These are phyloP conservation scores for Beta corolliflora DNA, from an alignment of 179 eudicot genomes.

Conservation along the genomic window DNA sequence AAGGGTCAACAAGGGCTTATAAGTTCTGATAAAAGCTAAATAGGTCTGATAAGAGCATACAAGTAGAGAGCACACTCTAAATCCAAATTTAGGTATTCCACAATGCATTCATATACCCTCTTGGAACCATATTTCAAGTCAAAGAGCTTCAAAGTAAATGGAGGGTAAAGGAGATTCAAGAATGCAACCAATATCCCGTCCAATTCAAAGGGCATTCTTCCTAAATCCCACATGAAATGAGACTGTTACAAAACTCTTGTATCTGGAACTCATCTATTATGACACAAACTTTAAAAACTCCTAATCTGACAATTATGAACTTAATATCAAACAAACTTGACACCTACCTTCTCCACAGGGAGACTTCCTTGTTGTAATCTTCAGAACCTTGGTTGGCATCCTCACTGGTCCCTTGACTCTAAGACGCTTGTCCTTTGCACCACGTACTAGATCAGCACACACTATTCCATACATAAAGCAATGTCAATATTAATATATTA, in stretches of 20 bases:
- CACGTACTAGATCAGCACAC: slow-evolving; percentile 73
- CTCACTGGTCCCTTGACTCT: slow-evolving; percentile 94
- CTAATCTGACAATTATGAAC: neutral
- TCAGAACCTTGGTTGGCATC: slow-evolving; percentile 84
- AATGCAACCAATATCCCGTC: too few species aligned
- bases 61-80: too few species aligned
- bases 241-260: neutral
- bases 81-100: too few species aligned
- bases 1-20: too few species aligned
- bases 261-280: too few species aligned
- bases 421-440: slow-evolving; percentile 85
- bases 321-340: neutral
- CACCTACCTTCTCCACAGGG: slow-evolving; percentile 92
- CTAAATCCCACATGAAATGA: too few species aligned
- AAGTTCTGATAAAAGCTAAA: too few species aligned
- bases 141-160: too few species aligned
- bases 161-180: neutral
- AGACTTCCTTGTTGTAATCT: slow-evolving; percentile 84
- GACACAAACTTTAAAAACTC: neutral
- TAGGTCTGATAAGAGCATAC: too few species aligned
- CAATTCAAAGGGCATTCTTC: too few species aligned
- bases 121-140: too few species aligned
- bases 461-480: slow-evolving; percentile 32
- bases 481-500: neutral
- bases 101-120: neutral